Conservation (phyloP, 768 basidiomycete species). For the Trametes villosa region DNA sequence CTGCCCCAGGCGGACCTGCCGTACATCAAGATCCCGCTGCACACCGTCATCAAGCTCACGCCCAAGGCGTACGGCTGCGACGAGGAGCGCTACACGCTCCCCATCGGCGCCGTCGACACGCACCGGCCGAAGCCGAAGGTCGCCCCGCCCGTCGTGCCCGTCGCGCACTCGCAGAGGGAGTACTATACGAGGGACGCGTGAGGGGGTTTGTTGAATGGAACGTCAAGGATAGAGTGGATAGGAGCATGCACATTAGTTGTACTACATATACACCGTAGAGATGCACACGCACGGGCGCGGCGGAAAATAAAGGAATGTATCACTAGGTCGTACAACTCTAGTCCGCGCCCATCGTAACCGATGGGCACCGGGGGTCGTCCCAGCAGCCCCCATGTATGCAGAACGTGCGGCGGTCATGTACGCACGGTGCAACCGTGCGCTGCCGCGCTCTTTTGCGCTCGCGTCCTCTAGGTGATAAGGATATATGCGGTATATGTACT, state of each 20-base stretch:
- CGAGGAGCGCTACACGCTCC: constrained; percentile 90
- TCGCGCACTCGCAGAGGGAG: constrained; percentile 24
- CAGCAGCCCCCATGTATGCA: background rate
- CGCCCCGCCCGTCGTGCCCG: background rate
- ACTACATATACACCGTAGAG: constrained; percentile 16
- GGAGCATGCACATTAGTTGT: background rate
- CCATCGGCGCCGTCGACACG: constrained; percentile 93
- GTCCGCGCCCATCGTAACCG: background rate
- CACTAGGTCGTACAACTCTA: constrained; percentile 13
- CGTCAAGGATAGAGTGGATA: background rate
- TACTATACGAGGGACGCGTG: constrained; percentile 27
- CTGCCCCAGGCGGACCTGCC: constrained; percentile 92
- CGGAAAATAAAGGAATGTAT: constrained; percentile 17
- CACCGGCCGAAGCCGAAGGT: constrained; percentile 66
- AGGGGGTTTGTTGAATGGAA: background rate
- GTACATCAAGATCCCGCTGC: constrained; percentile 96
- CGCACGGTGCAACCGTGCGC: background rate
- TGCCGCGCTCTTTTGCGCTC: background rate
- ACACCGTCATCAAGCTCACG: constrained; percentile 97
- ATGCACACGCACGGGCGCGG: background rate
- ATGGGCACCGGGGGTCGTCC: background rate
- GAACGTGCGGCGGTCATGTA: background rate
- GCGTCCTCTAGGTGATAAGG: background rate
- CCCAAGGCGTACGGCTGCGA: constrained; percentile 99
- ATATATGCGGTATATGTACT: background rate